Evolutionary conservation across 2,329 filamentous ascomycete species (phyloP).

Genomic region (Sphaerulina musiva): DNA sequence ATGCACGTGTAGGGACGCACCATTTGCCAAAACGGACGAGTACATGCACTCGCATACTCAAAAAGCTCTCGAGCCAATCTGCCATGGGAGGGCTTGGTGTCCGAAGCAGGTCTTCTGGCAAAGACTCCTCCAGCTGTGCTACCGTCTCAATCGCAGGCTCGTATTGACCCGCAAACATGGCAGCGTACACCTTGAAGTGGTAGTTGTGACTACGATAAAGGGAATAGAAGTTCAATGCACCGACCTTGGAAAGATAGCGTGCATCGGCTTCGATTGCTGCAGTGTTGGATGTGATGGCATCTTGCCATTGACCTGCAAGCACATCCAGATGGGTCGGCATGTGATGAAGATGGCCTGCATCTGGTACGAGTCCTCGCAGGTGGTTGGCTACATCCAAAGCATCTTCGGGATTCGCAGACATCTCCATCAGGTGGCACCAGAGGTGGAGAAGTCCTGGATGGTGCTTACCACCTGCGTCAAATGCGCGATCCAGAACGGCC

Average conservation of each 20-base stretch:
- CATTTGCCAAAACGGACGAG: constrained; percentile 68
- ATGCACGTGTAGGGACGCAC: constrained; percentile 30
- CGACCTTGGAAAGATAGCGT: constrained; percentile 54
- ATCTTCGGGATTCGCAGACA: constrained; percentile 60
- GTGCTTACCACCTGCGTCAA: constrained; percentile 44
- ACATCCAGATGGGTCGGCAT: constrained; percentile 76
- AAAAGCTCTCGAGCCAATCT: constrained; percentile 68
- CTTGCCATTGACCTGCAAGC: constrained; percentile 60
- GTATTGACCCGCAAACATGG: constrained; percentile 68
- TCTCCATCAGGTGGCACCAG: constrained; percentile 73
- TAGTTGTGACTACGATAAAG: constrained; percentile 69
- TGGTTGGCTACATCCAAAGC: constrained; percentile 56
- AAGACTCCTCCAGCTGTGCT: constrained; percentile 51
- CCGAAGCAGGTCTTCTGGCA: constrained; percentile 58
- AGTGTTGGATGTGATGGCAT: constrained; percentile 60
- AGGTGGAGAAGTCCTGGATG: constrained; percentile 69
- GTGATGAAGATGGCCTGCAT: constrained; percentile 64
- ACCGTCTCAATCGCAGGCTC: constrained; percentile 57
- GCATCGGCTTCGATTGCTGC: constrained; percentile 63
- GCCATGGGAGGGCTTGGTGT: constrained; percentile 66
- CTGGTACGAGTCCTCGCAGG: constrained; percentile 59
- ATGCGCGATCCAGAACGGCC: constrained; percentile 51
- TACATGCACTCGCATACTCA: constrained; percentile 61
- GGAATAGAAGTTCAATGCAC: constrained; percentile 66
- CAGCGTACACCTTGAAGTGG: constrained; percentile 69